phyloP scores from a whole-genome alignment of 345 rosid genomes.

The Cardamine occulta region DNA sequence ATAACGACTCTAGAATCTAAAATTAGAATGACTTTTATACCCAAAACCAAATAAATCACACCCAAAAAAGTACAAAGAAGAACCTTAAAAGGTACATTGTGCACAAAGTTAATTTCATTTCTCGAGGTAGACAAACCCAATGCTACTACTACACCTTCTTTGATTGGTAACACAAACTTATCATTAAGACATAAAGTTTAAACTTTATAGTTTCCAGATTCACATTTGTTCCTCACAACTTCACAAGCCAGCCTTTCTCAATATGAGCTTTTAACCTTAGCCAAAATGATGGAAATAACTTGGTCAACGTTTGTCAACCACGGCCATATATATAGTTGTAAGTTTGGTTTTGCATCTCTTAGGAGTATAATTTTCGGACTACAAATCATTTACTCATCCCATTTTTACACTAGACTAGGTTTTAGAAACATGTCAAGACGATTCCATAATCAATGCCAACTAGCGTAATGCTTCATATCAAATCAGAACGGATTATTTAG shows the following conservation, averaged over 20 bases:
- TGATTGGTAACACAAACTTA: constrained; percentile 43
- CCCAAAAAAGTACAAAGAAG: constrained; percentile 36
- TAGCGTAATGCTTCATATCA: constrained; percentile 23
- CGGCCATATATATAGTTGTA: not conserved
- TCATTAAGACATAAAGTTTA: constrained; percentile 44
- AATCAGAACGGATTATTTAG: constrained; percentile 17
- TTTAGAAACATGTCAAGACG: constrained; percentile 24
- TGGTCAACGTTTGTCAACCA: constrained; percentile 34
- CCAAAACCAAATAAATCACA: constrained; percentile 31
- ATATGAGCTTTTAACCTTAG: constrained; percentile 12
- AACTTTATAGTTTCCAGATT: constrained; percentile 32
- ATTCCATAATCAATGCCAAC: constrained; percentile 28
- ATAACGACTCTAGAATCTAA: constrained; percentile 23
- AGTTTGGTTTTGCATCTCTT: not conserved
- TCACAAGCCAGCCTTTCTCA: constrained; percentile 31
- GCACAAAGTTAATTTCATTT: constrained; percentile 35
- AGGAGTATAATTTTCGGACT: not conserved
- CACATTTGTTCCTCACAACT: constrained; percentile 31
- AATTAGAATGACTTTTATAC: constrained; percentile 22
- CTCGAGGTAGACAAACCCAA: constrained; percentile 39
- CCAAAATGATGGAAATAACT: constrained; percentile 27
- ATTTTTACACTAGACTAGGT: constrained; percentile 12
- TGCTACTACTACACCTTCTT: constrained; percentile 37
- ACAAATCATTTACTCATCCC: not conserved
- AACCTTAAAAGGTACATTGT: constrained; percentile 40